Base-by-base conservation (phyloP, 2,329 filamentous ascomycete genomes). In the Fusarium pininemorale region DNA sequence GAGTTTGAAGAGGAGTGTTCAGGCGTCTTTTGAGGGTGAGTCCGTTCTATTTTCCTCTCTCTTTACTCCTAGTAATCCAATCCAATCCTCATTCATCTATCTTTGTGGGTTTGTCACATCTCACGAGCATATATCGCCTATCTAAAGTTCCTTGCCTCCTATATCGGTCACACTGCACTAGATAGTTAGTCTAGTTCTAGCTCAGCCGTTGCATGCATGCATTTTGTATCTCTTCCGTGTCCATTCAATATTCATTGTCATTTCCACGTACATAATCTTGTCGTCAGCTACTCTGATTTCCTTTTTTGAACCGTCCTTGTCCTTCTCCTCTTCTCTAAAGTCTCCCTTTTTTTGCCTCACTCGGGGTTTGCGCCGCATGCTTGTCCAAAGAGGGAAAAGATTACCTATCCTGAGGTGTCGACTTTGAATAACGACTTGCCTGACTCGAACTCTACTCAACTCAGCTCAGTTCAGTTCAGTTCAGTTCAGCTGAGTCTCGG, bases 11-110 rank as follows among this genome's bases (percentile, higher is more conserved):
- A 85, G 89, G 78, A 89, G 85, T 75, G 87, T 89, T 63, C 89
- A 90, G 80, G 85, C 88, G 70, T 86, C 87, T 42, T 90, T 91
- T 83, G 88, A 91, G 82, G 89, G 89, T 90, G 85, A 77, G 57
- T 69, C 73, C 42, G 61, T 63, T 72, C n/a, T 26, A 30, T 59
- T 48, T 47, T 37, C 50, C 50, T 38, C 26, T 59, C 18, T 28
- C 14, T 26, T 26, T 28, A 4, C 18, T 8, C 10, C 24, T 45
- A 26, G 30, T 66, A 38, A 44, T 66, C 20, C 45, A 45, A 44
- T 45, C 42, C 42, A 20, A 47, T 30, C 18, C 6, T 5, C 58
- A 7, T 26, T 47, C 58, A 16, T 26, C 15, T 28, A 16, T 26
- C 12, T 28, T 38, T 42, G 35, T 30, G 22, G n/a, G 26, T 26